These are phyloP conservation scores for Rhizopus microsporus DNA, from an alignment of 371 early-diverging fungal species.

Conservation along the genomic window DNA sequence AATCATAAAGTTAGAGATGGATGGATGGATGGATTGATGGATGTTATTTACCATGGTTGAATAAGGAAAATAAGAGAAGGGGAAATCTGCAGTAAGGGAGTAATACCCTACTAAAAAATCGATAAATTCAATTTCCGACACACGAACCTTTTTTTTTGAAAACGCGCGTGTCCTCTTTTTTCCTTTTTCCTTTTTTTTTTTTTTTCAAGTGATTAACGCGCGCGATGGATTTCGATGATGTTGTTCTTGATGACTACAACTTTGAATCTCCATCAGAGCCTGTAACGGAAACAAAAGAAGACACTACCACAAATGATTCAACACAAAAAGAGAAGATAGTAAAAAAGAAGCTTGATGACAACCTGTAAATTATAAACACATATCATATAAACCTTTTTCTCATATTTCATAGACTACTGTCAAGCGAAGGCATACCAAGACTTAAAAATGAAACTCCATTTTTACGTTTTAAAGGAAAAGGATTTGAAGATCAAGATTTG, in stretches of 20 bases:
- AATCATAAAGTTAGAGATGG: background rate
- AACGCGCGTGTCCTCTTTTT: no score
- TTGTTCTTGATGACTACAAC: constrained; percentile 16
- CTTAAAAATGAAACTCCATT: constrained; percentile 28
- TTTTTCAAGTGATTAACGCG: background rate
- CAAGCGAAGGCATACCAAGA: constrained; percentile 26
- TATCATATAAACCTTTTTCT: background rate
- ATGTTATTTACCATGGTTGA: background rate
- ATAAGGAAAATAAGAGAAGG: constrained; percentile 1
- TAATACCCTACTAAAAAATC: no score
- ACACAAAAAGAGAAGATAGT: background rate
- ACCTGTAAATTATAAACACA: constrained; percentile 8
- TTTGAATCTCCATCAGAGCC: constrained; percentile 3
- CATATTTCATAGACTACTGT: constrained; percentile 22
- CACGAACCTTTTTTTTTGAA: no score
- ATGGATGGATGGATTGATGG: constrained; percentile 3
- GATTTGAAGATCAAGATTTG: constrained; percentile 44
- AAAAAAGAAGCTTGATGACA: constrained; percentile 12
- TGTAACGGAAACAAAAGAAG: background rate
- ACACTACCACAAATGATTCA: no score
- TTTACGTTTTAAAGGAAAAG: constrained; percentile 35
- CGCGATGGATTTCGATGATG: constrained; percentile 16
- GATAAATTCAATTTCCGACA: no score
- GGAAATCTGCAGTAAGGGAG: background rate
- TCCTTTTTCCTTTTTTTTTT: background rate